Conservation (phyloP, 805 yeast genomes). For the Pichia paraexigua region DNA sequence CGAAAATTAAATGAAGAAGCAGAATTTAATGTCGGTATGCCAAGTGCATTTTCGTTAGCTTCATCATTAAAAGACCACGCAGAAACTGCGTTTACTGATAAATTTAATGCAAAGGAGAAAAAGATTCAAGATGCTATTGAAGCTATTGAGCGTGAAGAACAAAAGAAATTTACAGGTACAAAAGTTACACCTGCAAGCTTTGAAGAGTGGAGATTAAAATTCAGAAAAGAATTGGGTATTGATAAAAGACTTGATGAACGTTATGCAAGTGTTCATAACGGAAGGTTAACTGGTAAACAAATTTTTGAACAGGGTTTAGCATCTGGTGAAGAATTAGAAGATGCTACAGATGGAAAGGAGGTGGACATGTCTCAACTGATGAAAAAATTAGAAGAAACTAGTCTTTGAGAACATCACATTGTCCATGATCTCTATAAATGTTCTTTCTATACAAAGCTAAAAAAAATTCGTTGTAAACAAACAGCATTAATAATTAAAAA, state of each 20-base stretch:
- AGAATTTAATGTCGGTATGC: constrained; percentile 78
- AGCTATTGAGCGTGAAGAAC: constrained; percentile 72
- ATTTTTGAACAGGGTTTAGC: constrained; percentile 88
- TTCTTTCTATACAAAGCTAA: background rate
- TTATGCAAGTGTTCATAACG: constrained; percentile 52
- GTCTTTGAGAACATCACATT: background rate
- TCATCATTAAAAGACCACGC: constrained; percentile 75
- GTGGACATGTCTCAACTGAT: constrained; percentile 12
- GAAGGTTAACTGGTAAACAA: constrained; percentile 79
- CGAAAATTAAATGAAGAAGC: constrained; percentile 49
- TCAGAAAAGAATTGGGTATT: constrained; percentile 65
- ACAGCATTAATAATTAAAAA: background rate
- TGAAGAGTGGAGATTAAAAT: constrained; percentile 59
- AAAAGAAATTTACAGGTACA: constrained; percentile 85
- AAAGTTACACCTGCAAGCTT: constrained; percentile 77
- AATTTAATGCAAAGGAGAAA: constrained; percentile 46
- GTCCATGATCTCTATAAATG: background rate
- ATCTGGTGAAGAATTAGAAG: constrained; percentile 51
- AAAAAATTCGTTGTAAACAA: background rate
- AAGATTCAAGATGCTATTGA: constrained; percentile 49
- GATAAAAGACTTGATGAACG: constrained; percentile 51
- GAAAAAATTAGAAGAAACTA: constrained; percentile 12
- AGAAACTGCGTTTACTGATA: constrained; percentile 57
- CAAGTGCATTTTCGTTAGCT: constrained; percentile 77
- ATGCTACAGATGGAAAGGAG: constrained; percentile 23